A percentile compares a stretch with the other conserved stretches of the same genome.
phyloP scores from a whole-genome alignment of 371 early-diverging fungal species.

The Mucor piriformis region DNA sequence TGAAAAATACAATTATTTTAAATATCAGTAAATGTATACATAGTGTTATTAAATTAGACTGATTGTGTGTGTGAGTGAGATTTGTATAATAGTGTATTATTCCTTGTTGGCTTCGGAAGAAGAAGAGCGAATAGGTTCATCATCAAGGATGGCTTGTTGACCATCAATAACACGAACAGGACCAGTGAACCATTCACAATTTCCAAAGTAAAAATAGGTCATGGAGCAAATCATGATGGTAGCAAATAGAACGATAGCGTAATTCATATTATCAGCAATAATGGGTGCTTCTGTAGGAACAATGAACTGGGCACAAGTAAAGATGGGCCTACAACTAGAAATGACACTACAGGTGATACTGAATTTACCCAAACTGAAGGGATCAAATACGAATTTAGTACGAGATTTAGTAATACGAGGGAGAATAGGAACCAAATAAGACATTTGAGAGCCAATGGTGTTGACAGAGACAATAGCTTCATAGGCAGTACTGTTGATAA shows the following conservation, averaged over 20 bases:
- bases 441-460: constrained; percentile 70
- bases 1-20: too few relatives aligned
- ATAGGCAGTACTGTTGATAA: constrained; percentile 51
- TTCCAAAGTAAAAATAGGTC: constrained; percentile 50
- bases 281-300: constrained; percentile 45
- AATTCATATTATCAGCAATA: constrained; percentile 61
- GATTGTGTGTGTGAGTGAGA: too few relatives aligned
- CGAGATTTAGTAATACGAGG: constrained; percentile 51
- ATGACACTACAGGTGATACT: constrained; percentile 31
- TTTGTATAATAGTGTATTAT: too few relatives aligned
- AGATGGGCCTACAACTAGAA: constrained; percentile 12
- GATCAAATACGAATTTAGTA: constrained; percentile 32
- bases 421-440: constrained; percentile 70
- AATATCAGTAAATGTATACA: too few relatives aligned
- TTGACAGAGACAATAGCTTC: constrained; percentile 71
- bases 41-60: too few relatives aligned
- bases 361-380: constrained; percentile 17
- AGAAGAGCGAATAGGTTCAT: too few relatives aligned
- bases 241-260: constrained; percentile 46
- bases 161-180: constrained; percentile 40
- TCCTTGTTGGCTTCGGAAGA: too few relatives aligned
- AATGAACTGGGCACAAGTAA: neutral
- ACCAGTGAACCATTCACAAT: constrained; percentile 66
- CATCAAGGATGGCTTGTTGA: too few relatives aligned
- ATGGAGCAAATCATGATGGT: constrained; percentile 44